Evolutionary conservation across 805 yeast species (phyloP), one percentile per base, ranked within the genome.

Genomic region (Blastobotrys mokoenaii): DNA sequence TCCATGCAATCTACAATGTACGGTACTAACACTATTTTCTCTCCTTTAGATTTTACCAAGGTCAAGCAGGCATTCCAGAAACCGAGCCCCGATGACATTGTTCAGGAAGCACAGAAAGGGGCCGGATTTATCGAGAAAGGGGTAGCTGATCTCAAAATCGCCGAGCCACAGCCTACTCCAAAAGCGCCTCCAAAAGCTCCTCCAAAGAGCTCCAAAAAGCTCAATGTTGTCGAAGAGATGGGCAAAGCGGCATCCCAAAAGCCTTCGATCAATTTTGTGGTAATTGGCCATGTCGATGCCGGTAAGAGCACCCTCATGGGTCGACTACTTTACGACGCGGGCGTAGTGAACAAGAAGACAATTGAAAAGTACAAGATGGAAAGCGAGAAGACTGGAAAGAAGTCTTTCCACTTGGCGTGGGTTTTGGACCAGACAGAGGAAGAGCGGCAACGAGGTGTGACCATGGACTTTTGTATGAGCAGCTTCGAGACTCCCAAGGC

Each of bases 271-370:
- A 75, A 83, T n/a, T 82, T 82, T 55, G 88, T 84, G 30, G 87
- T 84, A 3, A 82, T 84, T 52, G 93, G 94, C 9, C 94, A 84
- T 61, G 90, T 84, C 5, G 94, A 84, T 62, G 85, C 90, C 0
- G 94, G 94, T 12, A 84, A 84, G 57, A 81, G 88, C 2, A 84
- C 94, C 1, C 68, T 84, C 42, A 76, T 84, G 76, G 94, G 94
- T 5, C 64, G 93, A 40, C 60, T 84, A 33, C 61, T 84, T 35
- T 79, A 76, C 48, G 90, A 84, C 54, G 61, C 75, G 22, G 82
- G 83, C 6, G 78, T 79, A 2, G 79, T 84, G 3, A 83, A 80
- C 54, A 72, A 79, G 32, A 76, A 78, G 42, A 74, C 82, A 1
- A 70, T 83, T 10, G 76, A 79, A 54, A 81, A 78, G 53, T 66